Base-by-base conservation (phyloP, 1,139 yeast genomes). In the Zygosaccharomyces sapae region DNA sequence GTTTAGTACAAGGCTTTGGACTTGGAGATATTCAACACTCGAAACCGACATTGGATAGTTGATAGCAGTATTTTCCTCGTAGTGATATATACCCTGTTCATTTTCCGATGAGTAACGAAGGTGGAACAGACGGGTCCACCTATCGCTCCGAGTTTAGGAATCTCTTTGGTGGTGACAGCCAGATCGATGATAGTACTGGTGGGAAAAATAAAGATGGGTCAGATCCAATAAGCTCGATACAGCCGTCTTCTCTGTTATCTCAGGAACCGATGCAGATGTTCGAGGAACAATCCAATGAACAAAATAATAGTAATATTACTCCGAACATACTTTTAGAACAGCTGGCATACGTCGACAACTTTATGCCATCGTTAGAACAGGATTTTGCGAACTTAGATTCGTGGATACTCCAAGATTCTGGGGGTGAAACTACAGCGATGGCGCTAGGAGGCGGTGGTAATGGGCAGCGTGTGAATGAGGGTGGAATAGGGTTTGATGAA, bases 301-400 rank as follows among this genome's bases (percentile, higher is more conserved):
- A 33, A 27, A 43, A 18, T 16, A 33, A 44, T 33, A 30, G 39
- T 13, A 46, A 73, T 50, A 68, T 70, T 38, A 81, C 86, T 0
- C 83, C 87, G 0, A 76, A 80, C 50, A 89, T 88, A 1, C 70
- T 84, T 33, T 64, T 84, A 48, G 92, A 84, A 61, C 92, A 84
- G 68, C 70, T 84, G 52, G 89, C 85, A 1, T 84, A 83, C 56
- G 84, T 84, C 30, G 92, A 84, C 59, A 82, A 81, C 54, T 82
- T 83, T 60, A 77, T 83, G 70, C 79, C 81, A 27, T 74, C 72
- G 38, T 63, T 70, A 36, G 72, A 69, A 36, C 68, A 68, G 38
- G 66, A 63, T 46, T 57, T 61, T 42, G 56, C 47, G 13, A 50
- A 53, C 38, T 35, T 58, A 13, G 61, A 58, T 34, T 53, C 57